phyloP scores from a whole-genome alignment of 1,284 basidiomycete genomes.

The Neolentinus lepideus region DNA sequence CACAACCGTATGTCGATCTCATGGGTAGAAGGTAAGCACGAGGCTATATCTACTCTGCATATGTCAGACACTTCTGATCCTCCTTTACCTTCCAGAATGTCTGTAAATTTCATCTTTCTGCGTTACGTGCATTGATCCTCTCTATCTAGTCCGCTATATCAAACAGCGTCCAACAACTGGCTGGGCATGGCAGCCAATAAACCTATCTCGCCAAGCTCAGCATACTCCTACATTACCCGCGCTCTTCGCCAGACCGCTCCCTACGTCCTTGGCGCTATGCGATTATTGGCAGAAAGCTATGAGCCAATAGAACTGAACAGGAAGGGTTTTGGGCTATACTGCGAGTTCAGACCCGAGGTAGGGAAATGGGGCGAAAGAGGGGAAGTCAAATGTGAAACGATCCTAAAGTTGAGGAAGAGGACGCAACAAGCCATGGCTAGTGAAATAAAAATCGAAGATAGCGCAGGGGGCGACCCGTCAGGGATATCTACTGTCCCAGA shows the following conservation, averaged over 20 bases:
- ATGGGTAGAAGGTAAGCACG: conserved; percentile 83
- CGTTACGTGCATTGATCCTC: not conserved
- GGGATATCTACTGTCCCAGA: not conserved
- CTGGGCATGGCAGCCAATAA: conserved; percentile 73
- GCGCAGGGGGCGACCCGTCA: not conserved
- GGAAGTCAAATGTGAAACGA: conserved; percentile 53
- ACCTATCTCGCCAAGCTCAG: conserved; percentile 66
- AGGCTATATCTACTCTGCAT: too few relatives aligned
- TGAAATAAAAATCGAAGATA: not conserved
- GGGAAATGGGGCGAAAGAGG: conserved; percentile 72
- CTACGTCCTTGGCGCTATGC: conserved; percentile 73
- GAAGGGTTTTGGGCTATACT: conserved; percentile 68
- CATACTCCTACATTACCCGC: conserved; percentile 79
- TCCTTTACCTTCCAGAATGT: conserved; percentile 41
- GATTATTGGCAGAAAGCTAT: conserved; percentile 69
- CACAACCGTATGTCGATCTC: conserved; percentile 90
- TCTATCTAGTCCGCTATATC: conserved; percentile 24
- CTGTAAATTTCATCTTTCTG: conserved; percentile 17
- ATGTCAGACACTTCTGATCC: too few relatives aligned
- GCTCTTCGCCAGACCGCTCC: conserved; percentile 73
- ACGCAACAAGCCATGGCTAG: not conserved
- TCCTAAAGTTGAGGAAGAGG: conserved; percentile 47
- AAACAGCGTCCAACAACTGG: conserved; percentile 36
- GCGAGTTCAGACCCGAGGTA: conserved; percentile 65
- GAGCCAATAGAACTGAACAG: conserved; percentile 58